These are phyloP conservation scores for Globisporangium uncinulatum DNA, from an alignment of 352 stramenopile species.

Conservation along the genomic window DNA sequence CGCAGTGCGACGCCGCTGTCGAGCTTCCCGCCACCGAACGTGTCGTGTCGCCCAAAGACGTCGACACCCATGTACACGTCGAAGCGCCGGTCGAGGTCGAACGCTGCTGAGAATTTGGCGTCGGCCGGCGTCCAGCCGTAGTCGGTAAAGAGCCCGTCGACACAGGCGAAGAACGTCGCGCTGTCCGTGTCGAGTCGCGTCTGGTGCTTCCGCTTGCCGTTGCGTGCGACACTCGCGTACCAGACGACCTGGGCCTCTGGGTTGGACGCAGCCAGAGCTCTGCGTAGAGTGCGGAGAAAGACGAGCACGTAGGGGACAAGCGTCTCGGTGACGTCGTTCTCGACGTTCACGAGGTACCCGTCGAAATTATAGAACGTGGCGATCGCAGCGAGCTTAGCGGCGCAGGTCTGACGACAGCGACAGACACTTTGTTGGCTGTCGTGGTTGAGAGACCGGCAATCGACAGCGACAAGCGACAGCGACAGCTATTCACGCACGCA, in stretches of 20 bases:
- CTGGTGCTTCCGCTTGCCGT: conserved; percentile 29
- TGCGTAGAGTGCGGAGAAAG: conserved; percentile 26
- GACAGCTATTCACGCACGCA: conserved; percentile 11
- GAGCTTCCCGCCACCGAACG: conserved; percentile 28
- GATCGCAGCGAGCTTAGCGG: conserved; percentile 30
- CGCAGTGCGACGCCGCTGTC: conserved; percentile 25
- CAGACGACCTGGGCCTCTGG: conserved; percentile 35
- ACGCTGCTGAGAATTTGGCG: conserved; percentile 33
- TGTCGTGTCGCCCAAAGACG: conserved; percentile 38
- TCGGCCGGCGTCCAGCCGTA: conserved; percentile 44
- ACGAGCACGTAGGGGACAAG: conserved; percentile 23
- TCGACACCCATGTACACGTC: conserved; percentile 61
- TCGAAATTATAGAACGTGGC: conserved; percentile 40
- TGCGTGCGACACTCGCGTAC: conserved; percentile 37
- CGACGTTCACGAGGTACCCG: conserved; percentile 60
- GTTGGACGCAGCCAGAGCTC: conserved; percentile 19
- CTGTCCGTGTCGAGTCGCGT: conserved; percentile 33
- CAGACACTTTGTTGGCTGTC: not conserved
- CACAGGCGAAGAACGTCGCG: conserved; percentile 33
- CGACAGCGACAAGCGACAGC: no score
- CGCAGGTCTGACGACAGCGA: conserved; percentile 18
- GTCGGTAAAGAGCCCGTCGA: conserved; percentile 44
- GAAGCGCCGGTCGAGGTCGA: conserved; percentile 35
- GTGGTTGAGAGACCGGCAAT: not conserved
- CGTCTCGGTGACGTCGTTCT: conserved; percentile 31